phyloP scores from a whole-genome alignment of 2,329 filamentous ascomycete genomes.

The Diatrype stigma region DNA sequence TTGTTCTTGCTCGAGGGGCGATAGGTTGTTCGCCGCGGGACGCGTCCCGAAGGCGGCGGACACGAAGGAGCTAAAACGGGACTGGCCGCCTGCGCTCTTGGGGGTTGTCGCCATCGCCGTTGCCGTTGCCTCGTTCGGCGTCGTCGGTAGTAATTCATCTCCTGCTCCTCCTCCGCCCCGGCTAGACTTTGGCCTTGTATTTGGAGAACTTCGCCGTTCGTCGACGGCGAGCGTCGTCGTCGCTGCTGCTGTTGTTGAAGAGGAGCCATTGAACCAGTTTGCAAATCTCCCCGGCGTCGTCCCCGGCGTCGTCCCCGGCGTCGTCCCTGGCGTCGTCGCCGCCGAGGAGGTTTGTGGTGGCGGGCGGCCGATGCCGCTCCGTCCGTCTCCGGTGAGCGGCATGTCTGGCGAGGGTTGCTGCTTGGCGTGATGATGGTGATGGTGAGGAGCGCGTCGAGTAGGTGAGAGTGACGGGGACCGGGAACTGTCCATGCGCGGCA shows the following conservation, averaged over 20 bases:
- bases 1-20: slow-evolving; percentile 18
- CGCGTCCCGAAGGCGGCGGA: slow-evolving; percentile 40
- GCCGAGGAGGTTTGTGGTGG: background rate
- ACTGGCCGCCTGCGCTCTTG: slow-evolving; percentile 29
- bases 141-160: slow-evolving; percentile 11
- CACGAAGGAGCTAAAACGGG: slow-evolving; percentile 43
- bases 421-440: slow-evolving; percentile 5
- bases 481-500: slow-evolving; percentile 5
- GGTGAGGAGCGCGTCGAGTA: slow-evolving; percentile 6
- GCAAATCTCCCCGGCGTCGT: slow-evolving; percentile 24
- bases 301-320: slow-evolving; percentile 21
- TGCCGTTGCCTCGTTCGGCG: slow-evolving; percentile 11
- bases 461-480: slow-evolving; percentile 10
- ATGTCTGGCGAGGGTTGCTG: slow-evolving; percentile 30
- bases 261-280: slow-evolving; percentile 29
- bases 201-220: slow-evolving; percentile 22
- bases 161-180: slow-evolving; percentile 1
- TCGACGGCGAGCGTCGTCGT: too few relatives aligned
- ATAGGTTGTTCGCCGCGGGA: slow-evolving; percentile 22
- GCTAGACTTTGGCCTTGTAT: slow-evolving; percentile 29
- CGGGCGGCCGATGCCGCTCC: slow-evolving; percentile 8
- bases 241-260: slow-evolving; percentile 14
- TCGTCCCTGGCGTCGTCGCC: too few relatives aligned
- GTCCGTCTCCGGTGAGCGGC: slow-evolving; percentile 39
- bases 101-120: slow-evolving; percentile 35